Percentiles rank a stretch among this genome's conserved stretches.
phyloP scores from a whole-genome alignment of 805 yeast species.

The Wickerhamomyces xylosicus region DNA sequence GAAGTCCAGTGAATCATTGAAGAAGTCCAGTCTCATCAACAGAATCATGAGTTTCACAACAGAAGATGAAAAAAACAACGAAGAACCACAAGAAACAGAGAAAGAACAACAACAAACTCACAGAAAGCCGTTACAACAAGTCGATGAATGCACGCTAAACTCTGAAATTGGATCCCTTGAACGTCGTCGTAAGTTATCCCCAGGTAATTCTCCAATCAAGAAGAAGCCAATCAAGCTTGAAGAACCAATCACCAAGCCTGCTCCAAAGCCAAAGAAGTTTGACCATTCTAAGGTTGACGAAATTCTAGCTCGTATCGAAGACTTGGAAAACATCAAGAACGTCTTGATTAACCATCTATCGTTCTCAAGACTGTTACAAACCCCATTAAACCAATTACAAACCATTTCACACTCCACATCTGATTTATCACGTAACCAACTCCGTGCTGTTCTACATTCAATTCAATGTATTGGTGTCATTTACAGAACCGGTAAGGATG shows the following conservation, averaged over 20 bases:
- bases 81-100: background rate
- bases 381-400: slow-evolving; percentile 67
- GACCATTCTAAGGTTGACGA: slow-evolving; percentile 19
- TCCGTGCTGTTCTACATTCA: slow-evolving; percentile 32
- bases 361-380: slow-evolving; percentile 77
- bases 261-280: slow-evolving; percentile 17
- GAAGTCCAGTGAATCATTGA: background rate
- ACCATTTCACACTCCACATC: slow-evolving; percentile 49
- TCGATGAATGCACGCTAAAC: slow-evolving; percentile 11
- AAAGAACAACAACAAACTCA: background rate
- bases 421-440: slow-evolving; percentile 31
- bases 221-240: slow-evolving; percentile 13
- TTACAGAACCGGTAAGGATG: slow-evolving; percentile 85
- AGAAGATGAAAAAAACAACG: background rate
- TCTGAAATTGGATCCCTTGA: slow-evolving; percentile 5
- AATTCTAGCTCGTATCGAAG: slow-evolving; percentile 24
- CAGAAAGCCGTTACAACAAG: slow-evolving; percentile 7
- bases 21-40: background rate
- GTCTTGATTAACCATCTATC: slow-evolving; percentile 79
- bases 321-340: slow-evolving; percentile 45
- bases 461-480: slow-evolving; percentile 75
- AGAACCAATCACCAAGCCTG: background rate
- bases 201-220: slow-evolving; percentile 21
- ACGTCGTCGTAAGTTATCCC: slow-evolving; percentile 22
- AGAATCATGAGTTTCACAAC: background rate